A percentile compares a stretch with the other conserved stretches of the same genome.
Evolutionary conservation across 169 alveolate genomes (phyloP).

Genomic region (Eimeria maxima): DNA sequence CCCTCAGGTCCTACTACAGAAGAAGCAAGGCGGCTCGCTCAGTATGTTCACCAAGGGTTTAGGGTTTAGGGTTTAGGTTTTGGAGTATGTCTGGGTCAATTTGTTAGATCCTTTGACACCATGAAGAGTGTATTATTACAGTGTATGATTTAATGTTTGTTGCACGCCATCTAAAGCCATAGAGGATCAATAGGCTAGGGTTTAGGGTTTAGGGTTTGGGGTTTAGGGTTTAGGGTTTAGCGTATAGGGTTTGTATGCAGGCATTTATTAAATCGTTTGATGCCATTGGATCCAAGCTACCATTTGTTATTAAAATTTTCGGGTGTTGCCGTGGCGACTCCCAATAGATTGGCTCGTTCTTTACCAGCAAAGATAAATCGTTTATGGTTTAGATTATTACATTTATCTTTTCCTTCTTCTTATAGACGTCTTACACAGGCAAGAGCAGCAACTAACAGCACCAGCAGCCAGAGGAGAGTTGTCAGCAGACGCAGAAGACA

Average conservation of each 20-base stretch:
- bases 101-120: background rate
- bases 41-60: background rate
- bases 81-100: background rate
- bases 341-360: background rate
- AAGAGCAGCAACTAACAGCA: background rate
- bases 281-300: conserved; percentile 1
- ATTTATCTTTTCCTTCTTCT: background rate
- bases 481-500: background rate
- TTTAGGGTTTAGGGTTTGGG: background rate
- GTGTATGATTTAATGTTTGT: too few relatives aligned
- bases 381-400: background rate
- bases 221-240: conserved; percentile 2
- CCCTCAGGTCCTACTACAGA: conserved; percentile 10
- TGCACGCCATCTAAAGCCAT: too few relatives aligned
- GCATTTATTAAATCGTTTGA: conserved; percentile 6
- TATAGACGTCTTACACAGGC: background rate
- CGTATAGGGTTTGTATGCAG: background rate
- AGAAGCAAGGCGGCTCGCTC: conserved; percentile 11
- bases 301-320: background rate
- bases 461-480: background rate
- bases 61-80: conserved; percentile 22
- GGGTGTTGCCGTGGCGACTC: background rate
- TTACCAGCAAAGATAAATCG: background rate
- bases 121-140: too few relatives aligned
- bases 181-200: background rate